phyloP scores from a whole-genome alignment of 257 asterid species.

The Agastache rugosa region DNA sequence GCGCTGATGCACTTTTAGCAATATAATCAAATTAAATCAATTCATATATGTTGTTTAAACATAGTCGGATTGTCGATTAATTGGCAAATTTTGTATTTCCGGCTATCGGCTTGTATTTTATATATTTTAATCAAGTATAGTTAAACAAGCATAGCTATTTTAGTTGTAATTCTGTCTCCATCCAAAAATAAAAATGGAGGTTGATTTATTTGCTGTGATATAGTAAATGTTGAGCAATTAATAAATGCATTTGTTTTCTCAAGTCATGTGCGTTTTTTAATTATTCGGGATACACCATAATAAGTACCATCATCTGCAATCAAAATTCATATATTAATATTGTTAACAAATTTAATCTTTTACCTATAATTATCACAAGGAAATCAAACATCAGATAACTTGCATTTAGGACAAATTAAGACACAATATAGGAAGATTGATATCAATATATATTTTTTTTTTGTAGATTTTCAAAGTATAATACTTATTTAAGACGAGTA shows the following conservation, averaged over 20 bases:
- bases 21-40: constrained; percentile 22
- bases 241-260: constrained; percentile 32
- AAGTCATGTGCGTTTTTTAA: neutral
- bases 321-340: too few relatives aligned
- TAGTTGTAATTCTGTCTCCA: constrained; percentile 44
- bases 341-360: too few relatives aligned
- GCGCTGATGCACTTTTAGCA: constrained; percentile 51
- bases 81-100: constrained; percentile 71
- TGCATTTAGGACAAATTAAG: too few relatives aligned
- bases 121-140: neutral
- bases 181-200: constrained; percentile 42
- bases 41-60: neutral
- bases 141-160: neutral
- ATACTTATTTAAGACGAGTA: too few relatives aligned
- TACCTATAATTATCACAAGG: too few relatives aligned
- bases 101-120: constrained; percentile 41
- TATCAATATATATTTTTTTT: too few relatives aligned
- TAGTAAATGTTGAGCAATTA: constrained; percentile 17
- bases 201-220: constrained; percentile 28
- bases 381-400: too few relatives aligned
- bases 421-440: too few relatives aligned
- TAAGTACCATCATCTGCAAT: too few relatives aligned
- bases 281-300: too few relatives aligned
- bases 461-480: too few relatives aligned
- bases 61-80: constrained; percentile 53